Base-by-base conservation (phyloP, 805 yeast species). In the Lipomyces sp. region DNA sequence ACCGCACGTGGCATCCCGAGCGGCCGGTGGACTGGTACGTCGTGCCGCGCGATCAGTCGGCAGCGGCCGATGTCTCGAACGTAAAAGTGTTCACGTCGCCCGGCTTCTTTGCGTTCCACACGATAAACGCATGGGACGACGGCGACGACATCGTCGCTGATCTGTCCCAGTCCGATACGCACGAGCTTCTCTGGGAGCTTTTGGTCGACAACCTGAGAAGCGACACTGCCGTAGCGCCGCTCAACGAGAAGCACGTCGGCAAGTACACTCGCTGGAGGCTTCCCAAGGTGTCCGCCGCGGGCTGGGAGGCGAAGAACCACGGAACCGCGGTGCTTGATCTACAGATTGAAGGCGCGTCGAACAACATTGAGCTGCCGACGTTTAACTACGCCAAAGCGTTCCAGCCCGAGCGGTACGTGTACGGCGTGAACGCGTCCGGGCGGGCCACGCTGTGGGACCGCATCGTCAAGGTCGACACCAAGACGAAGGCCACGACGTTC, bases 11-110 rank as follows among this genome's bases (percentile, higher is more conserved):
- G 51, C 19, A 41, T 26, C 45, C 45, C 22, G 19, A 35, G 23
- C 11, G 28, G n/a, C 26, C 26, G 16, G 32, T 42, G 14, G 13
- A 40, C 13, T 47, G 51, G 51, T 35, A 41, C 18, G 46, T 36
- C 13, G n/a, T 47, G 31, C 46, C 51, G 13, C 46, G 51, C 28
- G 51, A 47, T 24, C 37, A 41, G 18, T 47, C 51, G 13, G 46
- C 46, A n/a, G 29, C 26, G 18, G 16, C 33, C 29, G 43, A 47
- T 19, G 22, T n/a, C 33, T 35, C 43, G n/a, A 47, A 47, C 35
- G 35, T 47, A 23, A 36, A 47, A 14, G 42, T 41, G 26, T 41
- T 41, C 31, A 29, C 26, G n/a, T 41, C 46, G 11, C 46, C 41
- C 24, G 37, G 46, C 4, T 40, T 47, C 24, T 47, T 41, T 23